Conservation (phyloP, 2,329 filamentous ascomycete genomes). For the Colletotrichum zoysiae region DNA sequence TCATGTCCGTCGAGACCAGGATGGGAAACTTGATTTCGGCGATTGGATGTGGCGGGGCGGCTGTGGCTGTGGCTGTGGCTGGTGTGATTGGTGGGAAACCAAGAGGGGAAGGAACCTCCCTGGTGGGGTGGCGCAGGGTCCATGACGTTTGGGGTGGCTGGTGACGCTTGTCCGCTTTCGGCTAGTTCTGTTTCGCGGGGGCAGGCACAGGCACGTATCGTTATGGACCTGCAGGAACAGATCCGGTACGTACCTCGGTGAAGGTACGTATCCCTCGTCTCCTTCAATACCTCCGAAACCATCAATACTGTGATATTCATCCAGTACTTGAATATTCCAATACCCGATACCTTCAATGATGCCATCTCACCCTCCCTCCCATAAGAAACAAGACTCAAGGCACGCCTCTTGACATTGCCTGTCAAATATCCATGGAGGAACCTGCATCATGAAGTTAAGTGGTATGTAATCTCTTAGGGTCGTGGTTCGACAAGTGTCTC, state of each 20-base stretch:
- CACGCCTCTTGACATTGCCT: not conserved
- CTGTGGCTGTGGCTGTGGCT: not conserved
- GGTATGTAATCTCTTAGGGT: fast-evolving
- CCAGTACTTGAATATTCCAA: not conserved
- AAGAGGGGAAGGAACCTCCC: not conserved
- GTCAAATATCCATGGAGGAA: not conserved
- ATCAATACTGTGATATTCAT: not conserved
- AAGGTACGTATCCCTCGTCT: not conserved
- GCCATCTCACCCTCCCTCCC: not conserved
- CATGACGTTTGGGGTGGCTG: not conserved
- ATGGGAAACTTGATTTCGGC: constrained; percentile 25
- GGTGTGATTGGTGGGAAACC: not conserved
- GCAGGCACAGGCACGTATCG: fast-evolving
- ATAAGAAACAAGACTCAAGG: not conserved
- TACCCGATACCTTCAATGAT: not conserved
- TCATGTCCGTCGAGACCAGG: not conserved
- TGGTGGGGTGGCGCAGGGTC: not conserved
- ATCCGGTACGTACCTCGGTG: not conserved
- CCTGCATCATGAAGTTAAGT: not conserved
- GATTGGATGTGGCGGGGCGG: constrained; percentile 13
- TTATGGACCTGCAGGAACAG: not conserved
- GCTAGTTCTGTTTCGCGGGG: not conserved
- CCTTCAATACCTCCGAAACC: not conserved
- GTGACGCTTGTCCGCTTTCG: fast-evolving
- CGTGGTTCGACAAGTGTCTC: not conserved